Conservation (phyloP, 371 early-diverging fungal genomes). For the Phascolomyces articulosus region DNA sequence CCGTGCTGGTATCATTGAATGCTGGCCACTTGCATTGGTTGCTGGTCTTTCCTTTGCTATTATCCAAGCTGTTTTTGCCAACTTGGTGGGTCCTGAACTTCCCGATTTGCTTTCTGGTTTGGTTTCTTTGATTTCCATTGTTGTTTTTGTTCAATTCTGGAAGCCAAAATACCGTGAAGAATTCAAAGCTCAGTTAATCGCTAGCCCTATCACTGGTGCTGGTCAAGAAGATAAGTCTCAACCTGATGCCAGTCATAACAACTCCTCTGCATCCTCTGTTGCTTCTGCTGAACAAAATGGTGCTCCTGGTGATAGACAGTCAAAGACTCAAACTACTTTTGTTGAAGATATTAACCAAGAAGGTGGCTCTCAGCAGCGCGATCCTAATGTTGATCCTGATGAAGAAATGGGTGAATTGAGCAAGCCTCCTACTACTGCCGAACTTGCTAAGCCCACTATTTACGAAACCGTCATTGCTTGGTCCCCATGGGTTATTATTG, state of each 20-base stretch:
- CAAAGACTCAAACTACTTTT: slow-evolving; percentile 2
- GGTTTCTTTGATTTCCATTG: slow-evolving; percentile 33
- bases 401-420: slow-evolving; percentile 4
- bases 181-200: slow-evolving; percentile 22
- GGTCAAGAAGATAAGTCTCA: not conserved
- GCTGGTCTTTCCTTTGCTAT: slow-evolving; percentile 53
- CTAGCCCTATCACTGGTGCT: slow-evolving; percentile 7
- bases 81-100: slow-evolving; percentile 50
- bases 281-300: not conserved
- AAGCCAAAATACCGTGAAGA: slow-evolving; percentile 48
- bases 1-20: slow-evolving; percentile 45
- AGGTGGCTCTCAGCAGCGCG: not conserved
- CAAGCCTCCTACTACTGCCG: not conserved
- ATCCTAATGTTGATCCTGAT: slow-evolving; percentile 5
- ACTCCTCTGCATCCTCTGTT: not conserved
- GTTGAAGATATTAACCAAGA: not conserved
- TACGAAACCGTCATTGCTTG: slow-evolving; percentile 43
- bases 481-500: slow-evolving; percentile 53
- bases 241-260: not conserved
- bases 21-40: slow-evolving; percentile 50
- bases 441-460: slow-evolving; percentile 30
- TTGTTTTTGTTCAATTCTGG: slow-evolving; percentile 53
- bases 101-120: slow-evolving; percentile 55
- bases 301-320: not conserved
- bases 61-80: slow-evolving; percentile 45